phyloP scores from a whole-genome alignment of 2,329 filamentous ascomycete genomes.

The Diaporthe citri region DNA sequence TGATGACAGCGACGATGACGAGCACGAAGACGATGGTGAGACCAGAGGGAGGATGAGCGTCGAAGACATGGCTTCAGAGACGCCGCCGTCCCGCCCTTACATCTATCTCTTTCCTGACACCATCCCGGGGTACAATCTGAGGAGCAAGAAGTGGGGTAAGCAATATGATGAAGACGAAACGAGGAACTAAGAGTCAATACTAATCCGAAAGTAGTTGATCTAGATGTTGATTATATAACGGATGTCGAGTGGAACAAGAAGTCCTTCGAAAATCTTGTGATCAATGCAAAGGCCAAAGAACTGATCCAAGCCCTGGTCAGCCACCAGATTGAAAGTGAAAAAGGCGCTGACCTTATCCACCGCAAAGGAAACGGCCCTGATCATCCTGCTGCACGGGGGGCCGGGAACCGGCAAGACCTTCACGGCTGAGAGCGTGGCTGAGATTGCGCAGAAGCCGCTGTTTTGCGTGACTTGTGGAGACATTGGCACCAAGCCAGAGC shows the following conservation, averaged over 20 bases:
- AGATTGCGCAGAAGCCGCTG: conserved; percentile 50
- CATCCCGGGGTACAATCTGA: background rate
- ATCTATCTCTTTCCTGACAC: background rate
- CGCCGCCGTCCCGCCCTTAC: background rate
- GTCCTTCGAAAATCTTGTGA: conserved; percentile 43
- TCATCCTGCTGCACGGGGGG: conserved; percentile 51
- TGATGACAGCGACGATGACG: background rate
- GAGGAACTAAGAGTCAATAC: background rate
- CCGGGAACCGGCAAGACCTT: conserved; percentile 54
- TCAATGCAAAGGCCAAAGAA: conserved; percentile 44
- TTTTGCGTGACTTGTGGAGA: conserved; percentile 55
- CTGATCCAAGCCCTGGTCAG: conserved; percentile 47
- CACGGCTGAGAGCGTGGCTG: conserved; percentile 53
- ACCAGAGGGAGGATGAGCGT: background rate
- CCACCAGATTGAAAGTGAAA: conserved; percentile 42
- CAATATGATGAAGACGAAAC: accelerated
- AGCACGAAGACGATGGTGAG: no score
- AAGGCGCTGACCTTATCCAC: conserved; percentile 50
- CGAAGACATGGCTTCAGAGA: background rate
- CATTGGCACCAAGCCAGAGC: conserved; percentile 48
- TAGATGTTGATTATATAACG: conserved; percentile 41
- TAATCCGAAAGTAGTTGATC: conserved; percentile 26
- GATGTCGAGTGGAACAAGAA: conserved; percentile 43
- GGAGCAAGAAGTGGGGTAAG: conserved; percentile 19
- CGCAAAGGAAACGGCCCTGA: conserved; percentile 52